Base-by-base conservation (phyloP, 2,329 filamentous ascomycete species). In the Alternaria infectoria region DNA sequence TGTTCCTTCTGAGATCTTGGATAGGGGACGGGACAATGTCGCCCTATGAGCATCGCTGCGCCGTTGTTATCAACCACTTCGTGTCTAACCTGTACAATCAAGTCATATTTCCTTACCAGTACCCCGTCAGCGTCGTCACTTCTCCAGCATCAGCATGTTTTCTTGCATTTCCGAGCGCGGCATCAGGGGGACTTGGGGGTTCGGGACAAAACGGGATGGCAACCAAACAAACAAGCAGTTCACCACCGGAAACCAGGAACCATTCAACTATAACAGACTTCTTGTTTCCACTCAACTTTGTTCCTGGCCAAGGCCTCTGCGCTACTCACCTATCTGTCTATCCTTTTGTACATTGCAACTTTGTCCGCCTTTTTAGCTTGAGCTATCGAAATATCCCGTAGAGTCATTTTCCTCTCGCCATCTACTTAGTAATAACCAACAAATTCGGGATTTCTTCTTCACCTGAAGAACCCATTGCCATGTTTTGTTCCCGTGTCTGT, bases 1-100 rank as follows among this genome's bases (percentile, higher is more conserved):
- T 4, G 78, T 81, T 7, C 78, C 80, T 6, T 78, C 74, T 15
- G 79, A 80, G 66, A 78, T 81, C 17, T 58, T 81, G 57, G 77
- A 81, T 50, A 72, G 70, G 69, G 70, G 72, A 19, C 49, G 69
- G 21, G 51, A 69, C 36, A 74, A 74, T 23, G 67, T 66, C 6
- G 72, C 70, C 12, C 50, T 74, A 45, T 66, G 61, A 69, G 43
- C 30, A 26, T 7, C 28, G 25, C 44, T 32, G 26, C 1, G 21
- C 13, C 49, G 5, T 7, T 15, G 28, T 36, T 13, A 0, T 12
- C 28, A 36, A 52, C 49, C 19, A 15, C 15, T 23, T 40, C 19
- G 13, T 40, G 30, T 23, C 49, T 52, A 32, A 21, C 17, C 36
- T 19, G 49, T 52, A 19, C 30, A 52, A 19, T 15, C 30, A 36